These are phyloP conservation scores for Baudoinia panamericana DNA, from an alignment of 495 filamentous ascomycete genomes.

Conservation along the genomic window DNA sequence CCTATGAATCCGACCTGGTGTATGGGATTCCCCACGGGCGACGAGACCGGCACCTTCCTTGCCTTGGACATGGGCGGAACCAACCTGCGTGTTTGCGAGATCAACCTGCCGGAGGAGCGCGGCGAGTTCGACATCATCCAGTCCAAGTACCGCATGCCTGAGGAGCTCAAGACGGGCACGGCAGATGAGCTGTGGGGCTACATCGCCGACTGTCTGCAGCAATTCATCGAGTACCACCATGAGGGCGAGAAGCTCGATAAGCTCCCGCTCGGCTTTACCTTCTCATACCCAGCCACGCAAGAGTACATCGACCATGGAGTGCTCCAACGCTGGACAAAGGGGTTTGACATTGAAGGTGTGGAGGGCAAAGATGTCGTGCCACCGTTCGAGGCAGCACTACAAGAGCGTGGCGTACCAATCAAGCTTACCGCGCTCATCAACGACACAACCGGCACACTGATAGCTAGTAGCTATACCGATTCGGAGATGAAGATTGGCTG, in stretches of 20 bases:
- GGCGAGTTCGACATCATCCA: constrained; percentile 98
- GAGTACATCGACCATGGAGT: constrained; percentile 93
- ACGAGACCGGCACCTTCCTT: constrained; percentile 82
- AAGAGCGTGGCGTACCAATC: constrained; percentile 73
- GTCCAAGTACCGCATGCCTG: constrained; percentile 94
- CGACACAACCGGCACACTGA: constrained; percentile 97
- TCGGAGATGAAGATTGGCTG: constrained; percentile 83
- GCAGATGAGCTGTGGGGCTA: constrained; percentile 94
- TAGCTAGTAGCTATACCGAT: constrained; percentile 93
- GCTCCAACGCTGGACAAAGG: constrained; percentile 96
- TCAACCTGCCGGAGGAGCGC: constrained; percentile 76
- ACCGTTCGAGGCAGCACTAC: constrained; percentile 72
- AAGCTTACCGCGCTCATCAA: constrained; percentile 90
- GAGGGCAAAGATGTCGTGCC: constrained; percentile 93
- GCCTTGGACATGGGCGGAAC: constrained; percentile 98
- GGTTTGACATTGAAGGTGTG: constrained; percentile 93
- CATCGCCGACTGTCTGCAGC: constrained; percentile 90
- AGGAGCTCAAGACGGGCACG: constrained; percentile 83
- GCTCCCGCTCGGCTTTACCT: constrained; percentile 89
- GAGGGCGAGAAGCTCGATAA: constrained; percentile 47
- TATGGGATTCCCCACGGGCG: constrained; percentile 78
- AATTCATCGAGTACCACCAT: constrained; percentile 91
- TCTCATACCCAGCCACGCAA: constrained; percentile 94
- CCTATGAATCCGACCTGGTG: constrained; percentile 99
- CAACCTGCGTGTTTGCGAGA: constrained; percentile 94